Evolutionary conservation across 306 rosid genomes (phyloP), one percentile per base, ranked within the genome.

Genomic region (Begonia loranthoides): DNA sequence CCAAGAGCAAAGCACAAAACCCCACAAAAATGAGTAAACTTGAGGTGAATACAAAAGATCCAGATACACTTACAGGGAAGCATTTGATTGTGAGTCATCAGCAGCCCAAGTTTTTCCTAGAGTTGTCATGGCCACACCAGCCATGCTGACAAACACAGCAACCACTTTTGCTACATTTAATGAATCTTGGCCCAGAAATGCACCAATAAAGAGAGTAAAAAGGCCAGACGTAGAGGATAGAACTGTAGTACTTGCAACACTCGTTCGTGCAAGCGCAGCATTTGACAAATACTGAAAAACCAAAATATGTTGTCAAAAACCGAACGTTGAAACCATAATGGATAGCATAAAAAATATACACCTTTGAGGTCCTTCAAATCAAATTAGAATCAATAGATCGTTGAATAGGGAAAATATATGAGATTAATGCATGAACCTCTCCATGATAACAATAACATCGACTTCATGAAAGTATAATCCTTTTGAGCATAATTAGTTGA

Each of bases 261-360:
- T 92, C 13, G 99, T 86, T 14, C 87, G 93, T 4, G 99, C 99
- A 38, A 92, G 96, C 22, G 99, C 99, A 55, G 99, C 96, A 83
- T 86, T 92, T 46, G 99, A 78, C 43, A 92, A 87, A 69, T 92
- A 92, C 99, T 92, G 88, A 65, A 78, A 72, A 62, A 61, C 19
- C 24, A 13, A 54, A 14, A 54, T 28, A 5, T 28, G 36, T 28
- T 8, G 5, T 28, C 7, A 28, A 28, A 28, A 28, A 4, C 36
- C 36, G 1, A 28, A 4, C 1, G 36, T 28, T 28, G 6, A 28
- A 28, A 28, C 9, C 9, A 7, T 28, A 28, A 28, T 28, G n/a
- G 15, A 43, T 10, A 3, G 14, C 47, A 43, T 12, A 43, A 43
- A n/a, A 43, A 43, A 43, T 28, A 28, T 7, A 28, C n/a, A 1